These are phyloP conservation scores for Plantago ovata DNA, from an alignment of 257 asterid species.

Conservation along the genomic window DNA sequence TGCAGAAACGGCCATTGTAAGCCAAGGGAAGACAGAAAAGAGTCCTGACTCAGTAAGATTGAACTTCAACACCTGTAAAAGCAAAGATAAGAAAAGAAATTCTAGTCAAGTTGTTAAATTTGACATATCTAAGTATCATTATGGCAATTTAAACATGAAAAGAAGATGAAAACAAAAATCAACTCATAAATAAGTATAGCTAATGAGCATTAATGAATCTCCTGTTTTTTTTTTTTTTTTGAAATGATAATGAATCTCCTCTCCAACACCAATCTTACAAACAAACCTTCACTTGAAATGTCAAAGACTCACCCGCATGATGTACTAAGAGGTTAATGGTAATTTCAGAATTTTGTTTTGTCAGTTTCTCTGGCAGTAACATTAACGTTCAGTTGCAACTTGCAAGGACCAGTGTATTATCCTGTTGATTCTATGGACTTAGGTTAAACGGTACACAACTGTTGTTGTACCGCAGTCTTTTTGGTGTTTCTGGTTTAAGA, in stretches of 20 bases:
- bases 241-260: background rate
- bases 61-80: constrained; percentile 73
- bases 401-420: too few species aligned
- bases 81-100: constrained; percentile 17
- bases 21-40: constrained; percentile 80
- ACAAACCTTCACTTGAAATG: background rate
- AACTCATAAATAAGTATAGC: background rate
- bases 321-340: too few species aligned
- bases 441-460: too few species aligned
- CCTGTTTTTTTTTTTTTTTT: too few species aligned
- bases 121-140: background rate
- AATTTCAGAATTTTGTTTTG: too few species aligned
- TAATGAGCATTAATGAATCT: background rate
- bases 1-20: constrained; percentile 85
- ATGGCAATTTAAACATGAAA: background rate
- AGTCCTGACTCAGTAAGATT: constrained; percentile 80
- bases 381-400: too few species aligned
- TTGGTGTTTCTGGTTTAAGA: too few species aligned
- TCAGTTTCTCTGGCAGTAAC: too few species aligned
- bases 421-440: too few species aligned
- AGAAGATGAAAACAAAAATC: background rate
- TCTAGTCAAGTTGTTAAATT: background rate
- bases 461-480: too few species aligned
- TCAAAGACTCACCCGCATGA: too few species aligned
- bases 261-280: constrained; percentile 4